Conservation (phyloP, 345 rosid species). For the Durio zibethinus region DNA sequence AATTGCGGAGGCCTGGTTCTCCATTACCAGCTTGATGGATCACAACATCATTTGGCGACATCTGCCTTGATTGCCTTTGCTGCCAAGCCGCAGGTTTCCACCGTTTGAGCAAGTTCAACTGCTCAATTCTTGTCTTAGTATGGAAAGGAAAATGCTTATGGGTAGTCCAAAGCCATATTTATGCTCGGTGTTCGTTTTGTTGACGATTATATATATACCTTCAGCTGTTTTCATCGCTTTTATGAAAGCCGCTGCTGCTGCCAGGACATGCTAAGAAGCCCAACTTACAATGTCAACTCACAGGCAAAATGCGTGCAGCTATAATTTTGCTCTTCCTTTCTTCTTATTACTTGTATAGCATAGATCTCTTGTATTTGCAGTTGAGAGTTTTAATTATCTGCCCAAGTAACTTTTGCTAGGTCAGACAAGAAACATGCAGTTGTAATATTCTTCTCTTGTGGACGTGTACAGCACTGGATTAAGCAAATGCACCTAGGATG, state of each 20-base stretch:
- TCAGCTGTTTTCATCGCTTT: conserved; percentile 9
- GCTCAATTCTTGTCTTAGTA: conserved; percentile 10
- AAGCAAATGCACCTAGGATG: conserved; percentile 2
- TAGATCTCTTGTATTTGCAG: conserved; percentile 16
- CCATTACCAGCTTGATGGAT: conserved; percentile 19
- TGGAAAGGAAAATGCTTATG: conserved; percentile 16
- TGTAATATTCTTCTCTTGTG: conserved; percentile 7
- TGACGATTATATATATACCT: conserved; percentile 15
- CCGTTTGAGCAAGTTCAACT: not conserved
- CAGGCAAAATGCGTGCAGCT: conserved; percentile 11
- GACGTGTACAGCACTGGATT: conserved; percentile 10
- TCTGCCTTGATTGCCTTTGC: not conserved
- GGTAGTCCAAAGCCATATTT: conserved; percentile 11
- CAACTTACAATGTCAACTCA: not conserved
- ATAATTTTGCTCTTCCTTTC: conserved; percentile 3
- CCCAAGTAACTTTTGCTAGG: not conserved
- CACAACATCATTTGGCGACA: conserved; percentile 16
- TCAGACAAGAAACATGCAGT: conserved; percentile 1
- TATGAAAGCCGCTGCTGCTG: conserved; percentile 12
- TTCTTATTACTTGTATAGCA: conserved; percentile 26
- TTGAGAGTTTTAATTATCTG: conserved; percentile 6
- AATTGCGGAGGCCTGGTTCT: conserved; percentile 15
- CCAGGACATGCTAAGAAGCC: conserved; percentile 5
- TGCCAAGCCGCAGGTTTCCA: not conserved
- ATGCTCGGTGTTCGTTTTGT: conserved; percentile 15